These are phyloP conservation scores for Mycosphaerelloides madeirae DNA, from an alignment of 2,329 filamentous ascomycete species.

Conservation along the genomic window DNA sequence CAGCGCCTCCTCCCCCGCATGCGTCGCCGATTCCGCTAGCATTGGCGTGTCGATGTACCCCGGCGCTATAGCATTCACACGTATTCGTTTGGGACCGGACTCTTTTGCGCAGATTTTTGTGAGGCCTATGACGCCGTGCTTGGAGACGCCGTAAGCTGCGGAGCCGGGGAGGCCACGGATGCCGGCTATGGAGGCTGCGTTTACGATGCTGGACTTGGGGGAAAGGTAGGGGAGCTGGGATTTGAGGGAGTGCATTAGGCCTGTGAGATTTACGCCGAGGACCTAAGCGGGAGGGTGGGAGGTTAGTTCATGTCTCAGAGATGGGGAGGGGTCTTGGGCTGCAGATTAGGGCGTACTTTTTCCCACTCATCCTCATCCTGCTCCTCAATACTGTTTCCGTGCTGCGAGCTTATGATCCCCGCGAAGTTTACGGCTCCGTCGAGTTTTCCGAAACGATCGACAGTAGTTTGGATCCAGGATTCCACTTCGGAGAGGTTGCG, in stretches of 20 bases:
- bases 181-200: slow-evolving; percentile 43
- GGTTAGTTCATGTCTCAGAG: too few species aligned
- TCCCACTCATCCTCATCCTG: slow-evolving; percentile 30
- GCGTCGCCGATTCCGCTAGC: slow-evolving; percentile 18
- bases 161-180: slow-evolving; percentile 19
- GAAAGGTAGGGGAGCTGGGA: slow-evolving; percentile 42
- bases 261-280: too few species aligned
- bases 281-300: too few species aligned
- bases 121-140: slow-evolving; percentile 24
- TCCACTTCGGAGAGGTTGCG: slow-evolving; percentile 20
- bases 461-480: slow-evolving; percentile 28
- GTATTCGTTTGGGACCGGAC: slow-evolving; percentile 16
- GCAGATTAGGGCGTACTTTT: too few species aligned
- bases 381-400: slow-evolving; percentile 10
- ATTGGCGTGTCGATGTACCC: slow-evolving; percentile 34
- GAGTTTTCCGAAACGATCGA: slow-evolving; percentile 31
- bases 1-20: background rate
- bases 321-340: too few species aligned
- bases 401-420: slow-evolving; percentile 21
- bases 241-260: slow-evolving; percentile 46
- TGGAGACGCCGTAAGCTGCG: slow-evolving; percentile 13
- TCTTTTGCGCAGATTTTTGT: slow-evolving; percentile 19
- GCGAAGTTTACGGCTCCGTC: slow-evolving; percentile 41
- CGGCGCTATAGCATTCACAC: slow-evolving; percentile 23
- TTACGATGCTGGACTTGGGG: slow-evolving; percentile 55